A percentile compares a stretch with the other conserved stretches of the same genome.
These are phyloP conservation scores for Suillus subluteus DNA, from an alignment of 768 basidiomycete genomes.

Conservation along the genomic window DNA sequence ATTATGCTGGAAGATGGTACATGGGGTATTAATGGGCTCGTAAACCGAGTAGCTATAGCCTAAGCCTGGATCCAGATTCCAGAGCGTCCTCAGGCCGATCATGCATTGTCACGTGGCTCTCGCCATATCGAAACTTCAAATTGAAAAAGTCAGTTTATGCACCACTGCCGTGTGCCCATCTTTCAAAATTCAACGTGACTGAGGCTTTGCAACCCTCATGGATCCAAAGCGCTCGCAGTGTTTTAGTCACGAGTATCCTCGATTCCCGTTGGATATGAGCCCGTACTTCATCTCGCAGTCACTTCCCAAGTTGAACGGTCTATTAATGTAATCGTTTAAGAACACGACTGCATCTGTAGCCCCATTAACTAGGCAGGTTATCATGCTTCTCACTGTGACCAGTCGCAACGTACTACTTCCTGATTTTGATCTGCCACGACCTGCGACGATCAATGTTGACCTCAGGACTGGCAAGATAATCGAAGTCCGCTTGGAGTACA, in stretches of 20 bases:
- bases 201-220: background rate
- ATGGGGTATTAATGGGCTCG: slow-evolving; percentile 8
- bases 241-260: background rate
- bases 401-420: slow-evolving; percentile 64
- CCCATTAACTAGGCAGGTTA: slow-evolving; percentile 7
- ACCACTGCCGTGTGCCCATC: background rate
- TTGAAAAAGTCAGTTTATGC: background rate
- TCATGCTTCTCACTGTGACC: slow-evolving; percentile 45
- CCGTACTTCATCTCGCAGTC: background rate
- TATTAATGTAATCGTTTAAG: slow-evolving; percentile 3
- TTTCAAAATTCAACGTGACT: background rate
- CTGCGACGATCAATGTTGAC: slow-evolving; percentile 71
- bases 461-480: slow-evolving; percentile 60
- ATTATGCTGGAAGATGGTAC: slow-evolving; percentile 16
- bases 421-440: slow-evolving; percentile 45
- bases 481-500: slow-evolving; percentile 44
- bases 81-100: background rate
- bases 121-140: background rate
- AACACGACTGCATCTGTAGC: slow-evolving; percentile 16
- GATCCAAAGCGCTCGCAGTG: background rate
- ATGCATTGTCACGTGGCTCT: background rate
- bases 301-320: slow-evolving; percentile 1
- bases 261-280: background rate
- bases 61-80: background rate
- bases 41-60: background rate